phyloP scores from a whole-genome alignment of 2,329 filamentous ascomycete genomes.

The Ophiostoma sp. region DNA sequence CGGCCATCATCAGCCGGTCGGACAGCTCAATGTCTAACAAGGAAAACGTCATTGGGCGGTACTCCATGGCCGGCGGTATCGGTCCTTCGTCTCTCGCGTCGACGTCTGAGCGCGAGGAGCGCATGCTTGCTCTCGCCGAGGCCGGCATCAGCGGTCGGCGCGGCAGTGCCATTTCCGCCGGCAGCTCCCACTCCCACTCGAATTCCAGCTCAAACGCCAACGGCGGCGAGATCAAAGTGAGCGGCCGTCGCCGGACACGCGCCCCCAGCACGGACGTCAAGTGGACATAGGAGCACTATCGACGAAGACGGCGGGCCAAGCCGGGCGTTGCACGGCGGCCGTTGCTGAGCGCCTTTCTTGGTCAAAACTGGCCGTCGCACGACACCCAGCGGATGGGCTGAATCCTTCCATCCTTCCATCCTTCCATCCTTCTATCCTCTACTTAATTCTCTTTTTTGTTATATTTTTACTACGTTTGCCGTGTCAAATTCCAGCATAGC shows the following conservation, averaged over 20 bases:
- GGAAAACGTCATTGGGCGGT: slow-evolving; percentile 27
- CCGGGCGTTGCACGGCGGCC: background rate
- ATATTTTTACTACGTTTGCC: background rate
- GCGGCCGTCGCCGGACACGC: slow-evolving; percentile 24
- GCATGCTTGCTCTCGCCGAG: slow-evolving; percentile 22
- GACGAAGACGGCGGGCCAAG: slow-evolving; percentile 14
- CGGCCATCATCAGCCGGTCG: slow-evolving; percentile 27
- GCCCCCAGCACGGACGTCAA: slow-evolving; percentile 27
- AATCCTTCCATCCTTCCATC: no score
- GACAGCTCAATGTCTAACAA: slow-evolving; percentile 31
- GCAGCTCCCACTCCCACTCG: background rate
- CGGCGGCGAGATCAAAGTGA: slow-evolving; percentile 21
- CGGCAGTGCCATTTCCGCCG: background rate
- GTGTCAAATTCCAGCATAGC: slow-evolving; percentile 10
- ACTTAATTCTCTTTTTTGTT: background rate
- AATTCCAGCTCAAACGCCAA: background rate
- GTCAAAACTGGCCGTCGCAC: background rate
- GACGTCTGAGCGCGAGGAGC: slow-evolving; percentile 18
- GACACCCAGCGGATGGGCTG: background rate
- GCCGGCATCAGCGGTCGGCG: slow-evolving; percentile 1
- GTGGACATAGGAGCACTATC: slow-evolving; percentile 26
- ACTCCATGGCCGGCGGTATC: slow-evolving; percentile 12
- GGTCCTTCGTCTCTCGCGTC: slow-evolving; percentile 10
- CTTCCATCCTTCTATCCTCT: background rate
- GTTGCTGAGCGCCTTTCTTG: background rate